Base-by-base conservation (phyloP, 352 stramenopile genomes). In the Phytophthora melonis region DNA sequence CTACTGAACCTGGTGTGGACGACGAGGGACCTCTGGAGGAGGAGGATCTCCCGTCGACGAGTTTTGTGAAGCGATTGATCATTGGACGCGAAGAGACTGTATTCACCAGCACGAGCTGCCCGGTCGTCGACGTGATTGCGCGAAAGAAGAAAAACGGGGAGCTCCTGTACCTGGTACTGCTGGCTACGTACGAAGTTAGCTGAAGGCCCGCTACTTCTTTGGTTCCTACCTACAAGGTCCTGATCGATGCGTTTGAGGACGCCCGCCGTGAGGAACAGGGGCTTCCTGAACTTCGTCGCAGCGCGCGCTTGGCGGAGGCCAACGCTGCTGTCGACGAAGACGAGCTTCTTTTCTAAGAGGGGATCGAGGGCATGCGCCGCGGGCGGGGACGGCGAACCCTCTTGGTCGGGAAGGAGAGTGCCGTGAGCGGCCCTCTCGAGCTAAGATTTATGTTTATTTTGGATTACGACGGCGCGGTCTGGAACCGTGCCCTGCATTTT, bases 121-220 rank as follows among this genome's bases (percentile, higher is more conserved):
- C 36, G 0, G 36, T 45, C 10, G 16, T 45, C 14, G 36, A 45
- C 10, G 36, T 45, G 4, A 45, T 45, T 45, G 36, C 36, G 0
- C 36, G 36, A 1, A 45, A 45, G 11, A 45, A 45, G 14, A 13
- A 18, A 10, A 45, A 45, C 4, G 36, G 36, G 16, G 36, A 45
- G 14, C 18, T 39, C 1, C 23, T 53, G 16, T 66, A 66, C 9
- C 3, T 66, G 11, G 45, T n/a, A 0, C 5, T 66, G n/a, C 18
- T 47, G 3, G 47, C 36, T 18, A 66, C n/a, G 4, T 59, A 59
- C 18, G 60, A 66, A 4, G 57, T 34, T 0, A 58, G 57, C 19
- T 59, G 49, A 34, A 6, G 50, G 4, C 9, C 61, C 1, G 1
- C 27, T 0, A 1, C 36, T 18, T 45, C 8, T 1, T 5, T 45